These are phyloP conservation scores for Chrysochromulina tobinii DNA, from an alignment of 78 protist genomes.

Conservation along the genomic window DNA sequence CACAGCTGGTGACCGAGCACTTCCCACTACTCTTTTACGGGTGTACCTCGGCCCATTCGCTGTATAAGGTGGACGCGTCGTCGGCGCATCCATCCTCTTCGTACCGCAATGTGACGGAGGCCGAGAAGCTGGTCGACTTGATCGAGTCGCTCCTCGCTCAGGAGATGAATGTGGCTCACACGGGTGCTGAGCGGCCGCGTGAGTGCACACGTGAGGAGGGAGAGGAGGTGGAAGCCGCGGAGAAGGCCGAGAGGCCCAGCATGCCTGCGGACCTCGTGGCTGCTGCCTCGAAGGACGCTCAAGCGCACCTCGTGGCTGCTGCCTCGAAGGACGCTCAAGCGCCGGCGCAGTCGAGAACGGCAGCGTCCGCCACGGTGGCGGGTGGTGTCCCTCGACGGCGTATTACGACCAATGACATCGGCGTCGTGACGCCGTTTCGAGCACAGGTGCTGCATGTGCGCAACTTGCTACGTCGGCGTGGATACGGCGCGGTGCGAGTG, in stretches of 20 bases:
- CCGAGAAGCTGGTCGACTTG: not conserved
- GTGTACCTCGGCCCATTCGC: not conserved
- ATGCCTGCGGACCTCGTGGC: too few relatives aligned
- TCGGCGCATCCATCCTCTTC: not conserved
- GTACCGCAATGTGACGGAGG: conserved; percentile 27
- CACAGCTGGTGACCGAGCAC: not conserved
- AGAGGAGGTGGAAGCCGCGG: not conserved
- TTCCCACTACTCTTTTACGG: conserved; percentile 38
- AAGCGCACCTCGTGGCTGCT: too few relatives aligned
- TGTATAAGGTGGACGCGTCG: too few relatives aligned
- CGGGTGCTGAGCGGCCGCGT: too few relatives aligned
- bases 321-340: too few relatives aligned
- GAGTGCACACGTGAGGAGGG: too few relatives aligned
- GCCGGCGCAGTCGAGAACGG: too few relatives aligned
- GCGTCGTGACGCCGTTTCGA: not conserved
- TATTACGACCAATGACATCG: not conserved
- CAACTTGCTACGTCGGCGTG: not conserved
- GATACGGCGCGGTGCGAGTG: conserved; percentile 20
- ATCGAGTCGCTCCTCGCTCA: not conserved
- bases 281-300: too few relatives aligned
- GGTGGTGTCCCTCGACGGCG: too few relatives aligned
- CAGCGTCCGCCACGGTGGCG: too few relatives aligned
- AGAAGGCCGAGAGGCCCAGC: not conserved
- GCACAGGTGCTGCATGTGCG: conserved; percentile 24
- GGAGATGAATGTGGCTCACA: too few relatives aligned